Evolutionary conservation across 208 protist species (phyloP).

Genomic region (Leishmania arabica): DNA sequence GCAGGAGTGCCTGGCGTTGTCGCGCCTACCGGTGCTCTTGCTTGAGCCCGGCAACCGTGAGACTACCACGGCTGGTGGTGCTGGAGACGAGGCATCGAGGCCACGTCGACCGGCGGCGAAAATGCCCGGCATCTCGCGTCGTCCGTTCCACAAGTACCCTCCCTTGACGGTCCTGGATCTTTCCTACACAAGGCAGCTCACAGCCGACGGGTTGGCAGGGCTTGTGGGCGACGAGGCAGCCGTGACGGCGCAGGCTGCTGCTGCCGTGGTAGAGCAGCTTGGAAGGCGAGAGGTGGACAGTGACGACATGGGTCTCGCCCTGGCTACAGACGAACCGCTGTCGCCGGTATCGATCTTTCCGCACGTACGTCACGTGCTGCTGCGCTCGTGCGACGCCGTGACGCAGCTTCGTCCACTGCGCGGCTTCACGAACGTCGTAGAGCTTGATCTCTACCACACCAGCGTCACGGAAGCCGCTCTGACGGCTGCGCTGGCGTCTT

Average conservation of each 20-base stretch:
- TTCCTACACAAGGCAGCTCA: constrained; percentile 8
- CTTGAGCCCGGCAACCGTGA: not conserved
- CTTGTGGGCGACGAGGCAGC: not conserved
- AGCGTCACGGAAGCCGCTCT: constrained; percentile 31
- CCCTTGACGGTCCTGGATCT: constrained; percentile 5
- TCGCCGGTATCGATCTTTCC: not conserved
- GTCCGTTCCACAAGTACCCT: not conserved
- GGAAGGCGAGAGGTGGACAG: not conserved
- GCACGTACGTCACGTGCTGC: constrained; percentile 28
- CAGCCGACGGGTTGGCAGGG: constrained; percentile 3
- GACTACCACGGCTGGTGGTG: not conserved
- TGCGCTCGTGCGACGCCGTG: constrained; percentile 54
- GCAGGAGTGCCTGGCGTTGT: constrained; percentile 38
- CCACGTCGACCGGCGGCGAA: not conserved
- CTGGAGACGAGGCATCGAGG: not conserved
- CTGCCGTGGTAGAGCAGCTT: not conserved
- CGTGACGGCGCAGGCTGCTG: not conserved
- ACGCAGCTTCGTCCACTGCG: constrained; percentile 31
- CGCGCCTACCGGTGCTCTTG: constrained; percentile 24
- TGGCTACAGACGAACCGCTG: not conserved
- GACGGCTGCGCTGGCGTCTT: constrained; percentile 31
- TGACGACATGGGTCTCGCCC: not conserved
- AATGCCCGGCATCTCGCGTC: not conserved
- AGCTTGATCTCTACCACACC: constrained; percentile 74
- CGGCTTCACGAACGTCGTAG: constrained; percentile 29